Conservation (phyloP, 805 yeast species). For the Ogataea minuta region DNA sequence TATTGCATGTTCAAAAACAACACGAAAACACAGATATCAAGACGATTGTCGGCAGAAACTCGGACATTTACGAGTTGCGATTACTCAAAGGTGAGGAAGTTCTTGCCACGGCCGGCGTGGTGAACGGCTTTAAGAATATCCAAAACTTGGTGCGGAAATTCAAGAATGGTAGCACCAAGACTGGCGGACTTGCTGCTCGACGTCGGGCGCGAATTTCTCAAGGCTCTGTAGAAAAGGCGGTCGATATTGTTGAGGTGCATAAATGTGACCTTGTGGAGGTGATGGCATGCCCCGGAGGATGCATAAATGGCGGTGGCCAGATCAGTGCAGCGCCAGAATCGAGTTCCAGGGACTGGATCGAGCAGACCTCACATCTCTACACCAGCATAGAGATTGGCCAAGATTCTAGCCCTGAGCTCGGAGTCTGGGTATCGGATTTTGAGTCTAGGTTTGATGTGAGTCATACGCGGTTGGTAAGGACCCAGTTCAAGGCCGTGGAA, state of each 20-base stretch:
- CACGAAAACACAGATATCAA: slow-evolving; percentile 29
- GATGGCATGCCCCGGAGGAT: slow-evolving; percentile 98
- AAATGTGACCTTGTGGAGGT: slow-evolving; percentile 83
- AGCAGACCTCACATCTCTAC: slow-evolving; percentile 37
- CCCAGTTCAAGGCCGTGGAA: slow-evolving; percentile 50
- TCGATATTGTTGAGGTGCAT: slow-evolving; percentile 53
- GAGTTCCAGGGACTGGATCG: slow-evolving; percentile 43
- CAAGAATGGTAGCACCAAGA: slow-evolving; percentile 37
- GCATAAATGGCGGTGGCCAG: slow-evolving; percentile 97
- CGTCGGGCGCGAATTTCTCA: slow-evolving; percentile 39
- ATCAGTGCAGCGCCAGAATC: slow-evolving; percentile 47
- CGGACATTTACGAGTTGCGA: slow-evolving; percentile 70
- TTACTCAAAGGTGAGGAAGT: slow-evolving; percentile 40
- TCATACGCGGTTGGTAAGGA: slow-evolving; percentile 40
- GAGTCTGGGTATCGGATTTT: slow-evolving; percentile 38
- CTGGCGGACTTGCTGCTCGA: slow-evolving; percentile 40
- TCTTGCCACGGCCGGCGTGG: slow-evolving; percentile 59
- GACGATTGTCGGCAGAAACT: slow-evolving; percentile 63
- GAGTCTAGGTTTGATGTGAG: slow-evolving; percentile 27
- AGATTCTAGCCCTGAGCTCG: slow-evolving; percentile 3
- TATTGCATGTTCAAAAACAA: slow-evolving; percentile 38
- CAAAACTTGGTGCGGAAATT: slow-evolving; percentile 89
- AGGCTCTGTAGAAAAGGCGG: slow-evolving; percentile 3
- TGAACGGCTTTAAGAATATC: slow-evolving; percentile 91
- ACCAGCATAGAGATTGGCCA: slow-evolving; percentile 28